Evolutionary conservation across 352 stramenopile genomes (phyloP), one percentile per base, ranked within the genome.

Genomic region (Nothophytophthora sp.): DNA sequence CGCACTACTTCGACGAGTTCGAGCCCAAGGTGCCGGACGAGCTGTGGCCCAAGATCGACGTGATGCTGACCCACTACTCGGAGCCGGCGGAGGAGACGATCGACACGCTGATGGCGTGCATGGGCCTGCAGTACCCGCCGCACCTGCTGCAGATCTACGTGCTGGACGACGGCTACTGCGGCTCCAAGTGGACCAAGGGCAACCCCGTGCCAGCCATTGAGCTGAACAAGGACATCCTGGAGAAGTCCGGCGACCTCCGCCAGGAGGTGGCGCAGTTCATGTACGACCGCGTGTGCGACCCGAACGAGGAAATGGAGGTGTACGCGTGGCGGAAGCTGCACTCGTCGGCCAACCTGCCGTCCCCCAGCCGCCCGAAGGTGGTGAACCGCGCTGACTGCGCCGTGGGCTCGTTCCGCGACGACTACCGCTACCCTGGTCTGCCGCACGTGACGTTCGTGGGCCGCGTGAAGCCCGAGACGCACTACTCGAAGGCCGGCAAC

Each of bases 401-500:
- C 0, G 81, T 81, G 5, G 84, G 84, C 4, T 92, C 81, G 10
- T 90, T 95, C 73, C 81, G 84, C 39, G 84, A 95, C 29, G 79
- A 92, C 55, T 95, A 95, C 74, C 73, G 76, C 22, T 95, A 95
- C 74, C 81, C 78, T 23, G 84, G 78, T 4, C 36, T 92, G 12
- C 84, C 84, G 0, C 76, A 95, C 22, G 84, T 95, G 37, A 92
- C 80, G 0, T 95, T 73, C 32, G 50, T 92, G 4, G 84, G 84
- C 3, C 84, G 84, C 56, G 79, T 95, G 20, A 95, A 95, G 66
- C 76, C 84, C 0, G 47, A 70, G 34, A 63, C 47, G 16, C 79
- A 96, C 66, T 89, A 89, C 72, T 88, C 76, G 0, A 95, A 95
- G 64, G 86, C 86, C 6, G 86, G 86, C 7, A 96, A 96, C 74